Percentiles rank a stretch among this genome's conserved stretches.
Conservation (phyloP, 768 basidiomycete species). For the Leccinum arenicola region DNA sequence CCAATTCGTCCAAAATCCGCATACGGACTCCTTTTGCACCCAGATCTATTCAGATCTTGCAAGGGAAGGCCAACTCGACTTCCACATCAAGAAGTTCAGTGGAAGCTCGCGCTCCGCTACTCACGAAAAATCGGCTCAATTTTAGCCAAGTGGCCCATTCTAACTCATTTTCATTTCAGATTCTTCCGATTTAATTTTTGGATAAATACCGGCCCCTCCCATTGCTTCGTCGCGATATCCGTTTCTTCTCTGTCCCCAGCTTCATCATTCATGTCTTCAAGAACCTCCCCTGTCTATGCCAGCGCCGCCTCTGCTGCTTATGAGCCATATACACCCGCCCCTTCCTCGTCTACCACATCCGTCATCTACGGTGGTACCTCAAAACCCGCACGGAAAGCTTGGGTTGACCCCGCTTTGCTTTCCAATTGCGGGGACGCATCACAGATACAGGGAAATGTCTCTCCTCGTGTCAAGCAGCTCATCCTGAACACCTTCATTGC, state of each 20-base stretch:
- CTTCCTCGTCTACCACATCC: slow-evolving; percentile 26
- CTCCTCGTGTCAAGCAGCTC: slow-evolving; percentile 61
- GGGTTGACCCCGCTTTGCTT: slow-evolving; percentile 65
- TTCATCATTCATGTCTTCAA: slow-evolving; percentile 24
- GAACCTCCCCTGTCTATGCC: slow-evolving; percentile 26
- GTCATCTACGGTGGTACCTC: slow-evolving; percentile 22
- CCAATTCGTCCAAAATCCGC: slow-evolving; percentile 4
- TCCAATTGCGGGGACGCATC: slow-evolving; percentile 58
- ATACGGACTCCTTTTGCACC: slow-evolving; percentile 11
- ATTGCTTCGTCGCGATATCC: slow-evolving; percentile 2
- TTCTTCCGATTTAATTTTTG: slow-evolving; percentile 11
- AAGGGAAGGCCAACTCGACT: slow-evolving; percentile 10
- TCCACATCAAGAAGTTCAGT: slow-evolving; percentile 27
- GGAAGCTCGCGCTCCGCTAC: slow-evolving; percentile 21
- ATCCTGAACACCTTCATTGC: slow-evolving; percentile 63
- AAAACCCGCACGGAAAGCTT: slow-evolving; percentile 36
- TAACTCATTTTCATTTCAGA: slow-evolving; percentile 16
- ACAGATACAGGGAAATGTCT: slow-evolving; percentile 59
- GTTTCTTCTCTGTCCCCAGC: not conserved
- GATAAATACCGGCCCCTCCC: slow-evolving; percentile 29
- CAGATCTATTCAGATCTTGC: slow-evolving; percentile 21
- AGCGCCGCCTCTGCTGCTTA: slow-evolving; percentile 28
- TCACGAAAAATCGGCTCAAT: slow-evolving; percentile 27
- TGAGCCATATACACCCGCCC: slow-evolving; percentile 21
- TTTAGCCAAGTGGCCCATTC: slow-evolving; percentile 27